Evolutionary conservation across 176 grass and related monocot genomes (phyloP).

Genomic region (Tillandsia fasciculata): DNA sequence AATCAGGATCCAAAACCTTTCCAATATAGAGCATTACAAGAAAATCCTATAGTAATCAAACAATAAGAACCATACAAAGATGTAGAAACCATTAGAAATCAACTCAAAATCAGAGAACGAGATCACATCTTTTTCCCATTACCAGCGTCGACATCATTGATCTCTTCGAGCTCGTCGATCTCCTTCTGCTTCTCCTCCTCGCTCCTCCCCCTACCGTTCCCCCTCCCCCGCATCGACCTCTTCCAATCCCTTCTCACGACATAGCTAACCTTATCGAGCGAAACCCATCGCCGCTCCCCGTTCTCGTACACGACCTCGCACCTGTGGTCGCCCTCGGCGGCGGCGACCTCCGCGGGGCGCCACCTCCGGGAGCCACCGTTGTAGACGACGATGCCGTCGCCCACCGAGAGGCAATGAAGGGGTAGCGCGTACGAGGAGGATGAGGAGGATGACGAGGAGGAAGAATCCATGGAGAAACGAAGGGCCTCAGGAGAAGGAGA

Average conservation of each 20-base stretch:
- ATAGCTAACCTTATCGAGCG: background rate
- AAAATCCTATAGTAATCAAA: no score
- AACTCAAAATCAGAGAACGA: background rate
- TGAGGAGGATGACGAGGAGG: background rate
- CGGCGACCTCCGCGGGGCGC: background rate
- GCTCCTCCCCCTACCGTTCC: background rate
- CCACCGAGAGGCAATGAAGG: background rate
- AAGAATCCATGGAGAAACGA: no score
- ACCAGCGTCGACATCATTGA: slow-evolving; percentile 8
- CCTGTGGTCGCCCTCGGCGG: background rate
- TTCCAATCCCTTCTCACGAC: background rate
- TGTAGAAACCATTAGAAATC: background rate
- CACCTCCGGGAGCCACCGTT: background rate
- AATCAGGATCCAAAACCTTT: no score
- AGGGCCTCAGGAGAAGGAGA: no score
- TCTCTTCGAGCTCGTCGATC: background rate
- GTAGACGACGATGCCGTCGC: background rate
- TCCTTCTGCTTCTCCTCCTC: background rate
- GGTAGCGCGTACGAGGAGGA: background rate
- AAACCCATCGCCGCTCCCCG: background rate
- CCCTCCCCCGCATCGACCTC: slow-evolving; percentile 16
- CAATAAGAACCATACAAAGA: no score
- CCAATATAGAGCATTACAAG: no score
- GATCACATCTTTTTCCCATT: background rate
- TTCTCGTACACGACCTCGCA: background rate